A percentile compares a stretch with the other conserved stretches of the same genome.
phyloP scores from a whole-genome alignment of 805 yeast genomes.

The Yarrowia yakushimensis region DNA sequence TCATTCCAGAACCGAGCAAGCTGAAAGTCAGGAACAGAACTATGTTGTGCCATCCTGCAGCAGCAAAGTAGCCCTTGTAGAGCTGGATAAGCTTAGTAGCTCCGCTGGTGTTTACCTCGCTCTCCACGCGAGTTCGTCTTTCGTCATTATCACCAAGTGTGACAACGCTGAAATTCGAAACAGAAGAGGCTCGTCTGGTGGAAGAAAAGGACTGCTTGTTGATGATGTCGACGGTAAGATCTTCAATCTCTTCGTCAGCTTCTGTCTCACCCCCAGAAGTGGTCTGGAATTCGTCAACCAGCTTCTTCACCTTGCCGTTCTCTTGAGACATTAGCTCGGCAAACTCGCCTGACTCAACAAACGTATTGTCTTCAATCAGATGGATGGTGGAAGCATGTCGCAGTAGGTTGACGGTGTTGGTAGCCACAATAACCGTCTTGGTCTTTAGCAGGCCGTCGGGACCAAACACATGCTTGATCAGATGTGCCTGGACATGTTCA shows the following conservation, averaged over 20 bases:
- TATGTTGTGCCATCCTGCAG: constrained; percentile 54
- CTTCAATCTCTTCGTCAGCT: background rate
- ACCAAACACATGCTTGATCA: constrained; percentile 63
- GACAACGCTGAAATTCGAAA: background rate
- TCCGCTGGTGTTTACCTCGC: constrained; percentile 11
- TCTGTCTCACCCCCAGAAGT: background rate
- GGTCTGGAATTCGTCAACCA: constrained; percentile 19
- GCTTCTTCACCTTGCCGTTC: constrained; percentile 6
- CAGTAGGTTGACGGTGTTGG: constrained; percentile 75
- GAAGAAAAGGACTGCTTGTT: constrained; percentile 26
- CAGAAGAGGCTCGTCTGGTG: constrained; percentile 55
- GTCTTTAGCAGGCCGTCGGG: constrained; percentile 54
- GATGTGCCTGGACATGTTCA: constrained; percentile 76
- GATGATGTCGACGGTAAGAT: background rate
- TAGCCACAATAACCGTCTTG: constrained; percentile 72
- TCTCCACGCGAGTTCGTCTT: background rate
- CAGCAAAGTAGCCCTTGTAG: constrained; percentile 67
- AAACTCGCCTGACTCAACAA: constrained; percentile 58
- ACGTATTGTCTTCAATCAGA: constrained; percentile 59
- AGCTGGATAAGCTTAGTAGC: constrained; percentile 49
- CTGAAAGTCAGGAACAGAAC: constrained; percentile 38
- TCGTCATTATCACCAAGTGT: background rate
- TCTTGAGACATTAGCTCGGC: constrained; percentile 44
- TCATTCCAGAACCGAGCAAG: constrained; percentile 50
- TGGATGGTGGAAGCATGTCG: constrained; percentile 68